Base-by-base conservation (phyloP, 2,329 filamentous ascomycete species). In the Botrytis fabae region DNA sequence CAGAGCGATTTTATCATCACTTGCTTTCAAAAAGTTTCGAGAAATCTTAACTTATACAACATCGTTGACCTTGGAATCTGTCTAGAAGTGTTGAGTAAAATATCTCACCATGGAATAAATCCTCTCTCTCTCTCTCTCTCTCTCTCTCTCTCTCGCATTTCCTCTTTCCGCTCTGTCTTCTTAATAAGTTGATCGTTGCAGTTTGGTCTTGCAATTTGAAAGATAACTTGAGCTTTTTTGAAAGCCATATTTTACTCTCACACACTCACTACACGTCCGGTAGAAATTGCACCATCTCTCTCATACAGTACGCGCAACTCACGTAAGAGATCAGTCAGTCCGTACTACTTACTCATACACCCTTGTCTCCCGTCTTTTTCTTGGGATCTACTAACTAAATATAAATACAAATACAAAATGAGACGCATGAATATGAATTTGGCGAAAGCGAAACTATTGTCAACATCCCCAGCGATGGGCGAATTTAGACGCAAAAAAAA, bases 21-120 rank as follows among this genome's bases (percentile, higher is more conserved):
- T 54, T 2, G 4, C 7, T 54, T n/a, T n/a, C 0, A n/a, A 7
- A 7, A 0, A 3, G 9, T 1, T 16, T 16, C 48, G 16, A 2
- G 0, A 3, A 1, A 2, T n/a, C 14, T 1, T 7, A 7, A 28
- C 2, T 28, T 8, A 3, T 3, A 16, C 5, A 16, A 8, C 0
- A n/a, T 5, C 0, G 1, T n/a, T 54, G 12, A 28, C 14, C 51
- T 54, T 2, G 5, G 48, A 9, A 16, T 14, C n/a, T 28, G n/a
- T 16, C 1, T 4, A 8, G 51, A 54, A 5, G 1, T 54, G 28
- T 54, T 12, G 14, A 28, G 51, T 18, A 28, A 54, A 8, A 54
- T 3, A 54, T 28, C 51, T 54, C 6, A 3, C 18, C n/a, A 28
- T 54, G 5, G 0, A 35, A 7, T 1, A 7, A 16, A 16, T 28